Evolutionary conservation across 2,329 filamentous ascomycete species (phyloP).

Genomic region (Metarhizium album): DNA sequence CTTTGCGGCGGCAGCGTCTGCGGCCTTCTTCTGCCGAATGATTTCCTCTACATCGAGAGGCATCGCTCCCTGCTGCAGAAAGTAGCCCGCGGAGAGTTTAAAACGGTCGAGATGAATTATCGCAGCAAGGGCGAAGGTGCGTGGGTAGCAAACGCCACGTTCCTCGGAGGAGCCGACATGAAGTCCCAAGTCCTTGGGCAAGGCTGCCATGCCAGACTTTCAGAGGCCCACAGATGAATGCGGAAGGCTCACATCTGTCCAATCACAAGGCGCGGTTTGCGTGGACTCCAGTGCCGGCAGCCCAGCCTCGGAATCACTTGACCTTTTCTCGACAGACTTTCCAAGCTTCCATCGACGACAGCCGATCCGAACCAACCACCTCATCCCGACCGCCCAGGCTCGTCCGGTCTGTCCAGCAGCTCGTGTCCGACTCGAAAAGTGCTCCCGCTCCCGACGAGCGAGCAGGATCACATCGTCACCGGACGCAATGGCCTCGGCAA

Average conservation of each 20-base stretch:
- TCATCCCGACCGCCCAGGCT: neutral
- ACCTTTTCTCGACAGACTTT: neutral
- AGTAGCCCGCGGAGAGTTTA: neutral
- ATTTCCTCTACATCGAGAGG: conserved; percentile 75
- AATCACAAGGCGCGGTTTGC: conserved; percentile 1
- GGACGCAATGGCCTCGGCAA: conserved; percentile 23
- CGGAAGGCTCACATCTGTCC: neutral
- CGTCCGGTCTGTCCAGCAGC: neutral
- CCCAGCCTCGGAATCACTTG: conserved; percentile 9
- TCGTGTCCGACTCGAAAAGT: neutral
- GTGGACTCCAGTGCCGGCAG: neutral
- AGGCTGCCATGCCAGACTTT: conserved; percentile 9
- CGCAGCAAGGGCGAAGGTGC: neutral
- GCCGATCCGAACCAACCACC: neutral
- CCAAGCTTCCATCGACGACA: neutral
- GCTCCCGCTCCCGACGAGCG: neutral
- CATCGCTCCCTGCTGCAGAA: conserved; percentile 14
- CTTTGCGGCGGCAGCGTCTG: conserved; percentile 74
- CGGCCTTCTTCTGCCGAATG: conserved; percentile 73
- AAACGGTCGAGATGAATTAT: neutral
- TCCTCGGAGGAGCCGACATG: neutral
- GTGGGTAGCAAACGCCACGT: neutral
- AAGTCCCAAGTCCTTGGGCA: neutral
- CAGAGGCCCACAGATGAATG: neutral
- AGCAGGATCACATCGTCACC: neutral